Base-by-base conservation (phyloP, 805 yeast genomes). In the Lipomyces starkeyi region DNA sequence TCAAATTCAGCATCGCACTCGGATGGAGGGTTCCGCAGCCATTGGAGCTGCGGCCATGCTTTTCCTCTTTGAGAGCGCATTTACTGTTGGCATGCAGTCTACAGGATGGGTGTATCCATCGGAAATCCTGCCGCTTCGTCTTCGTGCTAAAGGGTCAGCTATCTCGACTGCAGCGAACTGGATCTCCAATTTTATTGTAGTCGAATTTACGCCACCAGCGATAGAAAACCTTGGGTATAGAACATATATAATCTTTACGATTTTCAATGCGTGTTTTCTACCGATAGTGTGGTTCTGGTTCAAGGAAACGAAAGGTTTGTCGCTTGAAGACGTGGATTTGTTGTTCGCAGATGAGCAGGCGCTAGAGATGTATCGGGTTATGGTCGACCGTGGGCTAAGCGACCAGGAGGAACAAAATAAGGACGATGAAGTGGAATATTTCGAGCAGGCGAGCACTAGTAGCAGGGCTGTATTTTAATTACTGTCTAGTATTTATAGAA, bases 181-280 rank as follows among this genome's bases (percentile, higher is more conserved):
- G 68, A 61, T 65, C 29, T 58, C 25, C 37, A 65, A 65, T 29
- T 65, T 58, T 43, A 27, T 60, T 8, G 53, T 64, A 22, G 67
- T 61, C 34, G 83, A 85, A 85, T 67, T 80, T 27, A 78, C 81
- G 1, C 93, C 93, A 2, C 73, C 78, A 3, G 83, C 88, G 75
- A 79, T 84, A 77, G 73, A 80, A 77, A 68, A 82, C 73, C 80
- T 86, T 75, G 80, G 81, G 58, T 84, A 86, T 78, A 84, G 83
- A 70, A 84, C 89, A 49, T 89, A 87, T 74, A 78, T 86, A n/a
- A 84, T 89, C 73, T 89, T 86, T 76, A 86, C 89, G 43, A 79
- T 80, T 7, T 78, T 84, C 71, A 85, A 87, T 76, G 78, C 77
- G 20, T 22, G 25, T 5, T 56, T 56, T 29, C 20, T 61, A n/a